These are phyloP conservation scores for Russula sp. DNA, from an alignment of 768 basidiomycete genomes.

Conservation along the genomic window DNA sequence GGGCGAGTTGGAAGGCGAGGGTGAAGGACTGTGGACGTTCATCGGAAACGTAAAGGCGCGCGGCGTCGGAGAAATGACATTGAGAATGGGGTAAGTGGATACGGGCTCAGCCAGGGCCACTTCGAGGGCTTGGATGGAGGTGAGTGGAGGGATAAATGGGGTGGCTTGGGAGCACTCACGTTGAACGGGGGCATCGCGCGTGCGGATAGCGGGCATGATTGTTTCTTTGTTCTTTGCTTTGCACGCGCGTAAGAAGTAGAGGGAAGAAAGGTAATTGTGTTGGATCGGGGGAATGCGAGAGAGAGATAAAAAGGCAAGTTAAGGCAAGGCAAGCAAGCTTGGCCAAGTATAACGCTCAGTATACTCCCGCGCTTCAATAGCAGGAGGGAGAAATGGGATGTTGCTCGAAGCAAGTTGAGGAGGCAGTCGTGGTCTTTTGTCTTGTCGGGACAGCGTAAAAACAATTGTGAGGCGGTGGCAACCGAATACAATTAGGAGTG, in stretches of 20 bases:
- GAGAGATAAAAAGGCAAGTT: slow-evolving; percentile 24
- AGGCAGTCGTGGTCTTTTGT: slow-evolving; percentile 27
- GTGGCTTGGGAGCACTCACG: slow-evolving; percentile 37
- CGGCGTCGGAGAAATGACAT: slow-evolving; percentile 63
- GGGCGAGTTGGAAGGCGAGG: slow-evolving; percentile 64
- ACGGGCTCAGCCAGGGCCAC: slow-evolving; percentile 59
- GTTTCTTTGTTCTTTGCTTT: slow-evolving; percentile 27
- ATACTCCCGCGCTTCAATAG: slow-evolving; percentile 23
- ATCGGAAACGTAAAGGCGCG: slow-evolving; percentile 64
- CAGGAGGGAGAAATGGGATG: slow-evolving; percentile 30
- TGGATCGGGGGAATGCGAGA: slow-evolving; percentile 15
- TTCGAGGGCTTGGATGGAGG: slow-evolving; percentile 56
- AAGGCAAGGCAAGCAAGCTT: slow-evolving; percentile 25
- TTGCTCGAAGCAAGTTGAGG: slow-evolving; percentile 22
- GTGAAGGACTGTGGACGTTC: slow-evolving; percentile 45
- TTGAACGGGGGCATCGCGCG: slow-evolving; percentile 65
- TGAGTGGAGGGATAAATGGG: slow-evolving; percentile 2
- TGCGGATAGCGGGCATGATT: slow-evolving; percentile 77
- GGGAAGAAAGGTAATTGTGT: slow-evolving; percentile 12
- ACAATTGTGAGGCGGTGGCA: slow-evolving; percentile 31
- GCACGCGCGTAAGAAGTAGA: slow-evolving; percentile 10
- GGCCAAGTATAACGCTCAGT: slow-evolving; percentile 14
- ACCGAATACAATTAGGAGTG: slow-evolving; percentile 30
- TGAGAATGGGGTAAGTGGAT: slow-evolving; percentile 52
- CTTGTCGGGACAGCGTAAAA: slow-evolving; percentile 24